phyloP scores from a whole-genome alignment of 2,329 filamentous ascomycete genomes.

The Aureobasidium uvarum region DNA sequence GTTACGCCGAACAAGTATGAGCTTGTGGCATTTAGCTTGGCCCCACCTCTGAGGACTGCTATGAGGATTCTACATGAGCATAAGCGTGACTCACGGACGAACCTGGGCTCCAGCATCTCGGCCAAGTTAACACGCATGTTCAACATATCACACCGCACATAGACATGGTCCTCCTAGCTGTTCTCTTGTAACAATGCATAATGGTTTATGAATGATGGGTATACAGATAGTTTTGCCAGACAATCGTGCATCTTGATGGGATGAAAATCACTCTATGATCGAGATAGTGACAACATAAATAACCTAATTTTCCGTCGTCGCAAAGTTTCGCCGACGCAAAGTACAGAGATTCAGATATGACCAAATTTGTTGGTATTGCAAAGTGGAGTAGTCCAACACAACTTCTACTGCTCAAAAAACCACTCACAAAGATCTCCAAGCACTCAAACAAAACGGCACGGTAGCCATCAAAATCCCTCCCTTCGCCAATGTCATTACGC shows the following conservation, averaged over 20 bases:
- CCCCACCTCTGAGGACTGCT: neutral
- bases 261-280: no score
- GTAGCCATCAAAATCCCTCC: neutral
- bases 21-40: neutral
- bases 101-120: neutral
- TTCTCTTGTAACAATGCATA: no score
- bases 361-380: neutral
- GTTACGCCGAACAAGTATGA: neutral
- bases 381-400: neutral
- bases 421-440: neutral
- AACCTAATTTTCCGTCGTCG: no score
- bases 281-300: no score
- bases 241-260: no score
- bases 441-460: neutral
- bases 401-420: neutral
- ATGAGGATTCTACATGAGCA: neutral
- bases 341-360: neutral
- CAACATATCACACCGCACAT: neutral
- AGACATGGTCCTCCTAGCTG: no score
- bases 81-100: neutral
- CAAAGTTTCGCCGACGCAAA: no score
- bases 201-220: no score
- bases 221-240: no score
- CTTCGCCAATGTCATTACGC: neutral
- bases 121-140: neutral